Evolutionary conservation across 371 early-diverging fungal genomes (phyloP), one percentile per base, ranked within the genome.

Genomic region (Parasitella parasitica): DNA sequence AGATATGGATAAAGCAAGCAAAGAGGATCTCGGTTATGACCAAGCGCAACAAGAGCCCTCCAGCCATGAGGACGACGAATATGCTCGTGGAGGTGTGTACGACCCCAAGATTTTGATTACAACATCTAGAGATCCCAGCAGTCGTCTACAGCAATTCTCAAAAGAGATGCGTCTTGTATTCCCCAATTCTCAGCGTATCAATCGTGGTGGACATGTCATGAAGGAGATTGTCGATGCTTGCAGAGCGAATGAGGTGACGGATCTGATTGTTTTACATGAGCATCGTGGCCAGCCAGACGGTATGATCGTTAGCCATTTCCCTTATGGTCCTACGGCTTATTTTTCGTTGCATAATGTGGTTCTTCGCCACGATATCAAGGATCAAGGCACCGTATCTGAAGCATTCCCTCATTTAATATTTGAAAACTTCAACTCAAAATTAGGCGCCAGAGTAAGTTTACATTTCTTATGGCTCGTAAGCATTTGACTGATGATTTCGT

Each of bases 41-140:
- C 95, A 96, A 78, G 90, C 90, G 11, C 94, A 95, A 77, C 75
- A 78, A 51, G 89, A 59, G 6, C 89, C 91, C 43, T 83, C 88
- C 3, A 86, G 89, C 9, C 95, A 97, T 67, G 88, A 91, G 54
- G 99, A 98, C 76, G 97, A 98, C 68, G 99, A 98, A 84, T 98
- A 98, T 75, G 89, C 97, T 16, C 86, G 87, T 22, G 97, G 96
- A 16, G 97, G 97, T 50, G 85, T 91, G 20, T 86, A 78, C 56
- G 98, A 97, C 66, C 98, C 99, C 51, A 99, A 98, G 71, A 86
- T 99, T 12, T 76, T 99, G 24, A 93, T 99, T 41, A 99, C 99
- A 16, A 99, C 99, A 11, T 97, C 98, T 15, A 86, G 98, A 61
- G 97, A 97, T 69, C 99, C 99, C 12, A 92, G 93, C 71, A 89